Evolutionary conservation across 108 stramenopile genomes (phyloP), one percentile per base, ranked within the genome.

Genomic region (Phaeodactylum tricornutum): DNA sequence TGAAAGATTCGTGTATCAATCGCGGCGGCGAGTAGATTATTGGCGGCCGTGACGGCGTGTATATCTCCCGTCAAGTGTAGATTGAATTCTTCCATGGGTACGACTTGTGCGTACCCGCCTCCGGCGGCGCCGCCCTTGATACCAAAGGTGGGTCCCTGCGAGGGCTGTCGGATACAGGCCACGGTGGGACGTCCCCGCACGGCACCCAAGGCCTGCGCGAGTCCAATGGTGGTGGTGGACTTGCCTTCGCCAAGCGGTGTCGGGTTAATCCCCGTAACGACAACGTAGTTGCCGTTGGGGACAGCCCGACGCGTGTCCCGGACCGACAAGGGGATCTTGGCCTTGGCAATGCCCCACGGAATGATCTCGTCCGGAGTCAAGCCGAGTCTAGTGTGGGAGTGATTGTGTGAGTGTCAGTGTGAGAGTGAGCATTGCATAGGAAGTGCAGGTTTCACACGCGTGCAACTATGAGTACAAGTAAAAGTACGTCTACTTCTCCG

Each of bases 111-210:
- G 57, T 92, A 92, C 2, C 92, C 94, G 17, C 95, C 97, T 4
- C 97, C 97, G 4, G 95, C 95, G 35, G 97, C 97, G 12, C 97
- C 96, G 1, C 98, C 98, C 72, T 99, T 99, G 71, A 99, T 96
- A 17, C 98, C 98, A 69, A 99, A 98, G 29, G 98, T 98, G 23
- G 96, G 98, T 16, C 98, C 98, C 61, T 96, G 95, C 17, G 64
- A 68, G 30, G 92, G 87, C 71, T 95, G 72, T 49, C 98, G 80
- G 70, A 93, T 77, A 45, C 90, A 83, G 22, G 85, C 91, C 45
- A 88, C 70, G 41, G 75, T 67, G 24, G 68, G 79, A 45, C 83
- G 83, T 3, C 75, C 81, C 27, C 94, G 63, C 46, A 87, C 73
- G 0, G 96, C 95, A 9, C 93, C 94, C 55, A 99, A 59, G 2